Evolutionary conservation across 148 eudicot genomes (phyloP).

Genomic region (Salicornia ramosissima): DNA sequence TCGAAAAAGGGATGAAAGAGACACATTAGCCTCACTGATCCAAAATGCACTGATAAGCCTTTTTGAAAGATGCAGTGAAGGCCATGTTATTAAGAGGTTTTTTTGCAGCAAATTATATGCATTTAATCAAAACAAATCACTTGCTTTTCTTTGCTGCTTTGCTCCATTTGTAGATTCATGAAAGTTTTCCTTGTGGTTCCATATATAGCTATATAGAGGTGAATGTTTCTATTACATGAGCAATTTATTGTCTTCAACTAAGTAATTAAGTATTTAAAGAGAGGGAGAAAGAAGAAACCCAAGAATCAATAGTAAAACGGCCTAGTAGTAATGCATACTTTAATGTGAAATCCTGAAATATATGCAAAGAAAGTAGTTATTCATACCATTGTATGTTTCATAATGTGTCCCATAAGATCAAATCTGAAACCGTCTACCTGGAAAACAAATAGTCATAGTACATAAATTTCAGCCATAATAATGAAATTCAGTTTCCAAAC

Average conservation of each 20-base stretch:
- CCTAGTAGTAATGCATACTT: background rate
- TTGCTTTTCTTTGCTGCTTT: too few relatives aligned
- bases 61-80: too few relatives aligned
- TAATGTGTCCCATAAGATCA: conserved; percentile 97
- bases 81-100: too few relatives aligned
- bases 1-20: too few relatives aligned
- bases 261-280: background rate
- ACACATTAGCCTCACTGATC: too few relatives aligned
- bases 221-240: background rate
- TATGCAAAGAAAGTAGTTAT: background rate
- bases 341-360: background rate
- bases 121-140: too few relatives aligned
- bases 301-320: background rate
- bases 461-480: conserved; percentile 15
- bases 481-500: background rate
- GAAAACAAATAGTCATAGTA: conserved; percentile 16
- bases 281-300: background rate
- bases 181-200: too few relatives aligned
- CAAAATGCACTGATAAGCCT: too few relatives aligned
- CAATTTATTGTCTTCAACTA: background rate
- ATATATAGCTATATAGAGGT: background rate
- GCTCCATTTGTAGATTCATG: too few relatives aligned
- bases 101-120: too few relatives aligned
- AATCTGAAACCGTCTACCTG: conserved; percentile 99
- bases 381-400: conserved; percentile 95